Percentiles rank a stretch among this genome's conserved stretches.
phyloP scores from a whole-genome alignment of 768 basidiomycete species.

The Pholiota molesta region DNA sequence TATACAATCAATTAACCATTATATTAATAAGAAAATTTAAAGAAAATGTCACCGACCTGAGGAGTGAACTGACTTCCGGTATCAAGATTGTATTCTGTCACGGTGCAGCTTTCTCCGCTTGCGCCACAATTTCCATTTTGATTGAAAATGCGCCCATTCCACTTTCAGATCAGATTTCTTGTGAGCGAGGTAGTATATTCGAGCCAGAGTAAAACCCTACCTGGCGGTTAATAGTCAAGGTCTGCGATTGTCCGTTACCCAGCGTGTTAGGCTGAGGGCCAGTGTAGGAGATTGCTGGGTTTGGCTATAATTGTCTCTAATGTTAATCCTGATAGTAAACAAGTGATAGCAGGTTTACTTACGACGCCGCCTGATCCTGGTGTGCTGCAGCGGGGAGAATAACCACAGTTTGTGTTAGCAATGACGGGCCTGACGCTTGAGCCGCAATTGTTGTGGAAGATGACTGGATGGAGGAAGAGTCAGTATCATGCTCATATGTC shows the following conservation, averaged over 20 bases:
- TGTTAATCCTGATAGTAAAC: not conserved
- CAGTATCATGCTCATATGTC: not conserved
- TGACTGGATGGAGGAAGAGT: constrained; percentile 25
- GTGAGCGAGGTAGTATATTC: not conserved
- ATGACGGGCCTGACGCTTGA: constrained; percentile 35
- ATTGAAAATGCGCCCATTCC: constrained; percentile 45
- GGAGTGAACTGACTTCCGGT: constrained; percentile 30
- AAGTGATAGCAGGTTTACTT: constrained; percentile 2
- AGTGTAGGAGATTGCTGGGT: constrained; percentile 34
- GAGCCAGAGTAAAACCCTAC: constrained; percentile 13
- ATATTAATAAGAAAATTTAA: not conserved
- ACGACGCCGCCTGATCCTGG: constrained; percentile 38
- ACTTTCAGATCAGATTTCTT: constrained; percentile 22
- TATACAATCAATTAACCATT: not conserved
- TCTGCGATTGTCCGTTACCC: constrained; percentile 28
- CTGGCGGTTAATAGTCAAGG: constrained; percentile 31
- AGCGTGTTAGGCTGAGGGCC: constrained; percentile 36
- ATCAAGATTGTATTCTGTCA: constrained; percentile 44
- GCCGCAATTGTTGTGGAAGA: constrained; percentile 37
- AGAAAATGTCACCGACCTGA: constrained; percentile 19
- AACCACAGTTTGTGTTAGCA: constrained; percentile 42
- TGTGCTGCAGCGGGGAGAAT: constrained; percentile 39
- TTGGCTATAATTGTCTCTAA: constrained; percentile 22
- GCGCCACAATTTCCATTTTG: constrained; percentile 39
- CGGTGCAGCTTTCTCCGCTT: constrained; percentile 40